Percentiles rank a stretch among this genome's conserved stretches.
Conservation (phyloP, 306 rosid genomes). For the Vachellia pachyceras region DNA sequence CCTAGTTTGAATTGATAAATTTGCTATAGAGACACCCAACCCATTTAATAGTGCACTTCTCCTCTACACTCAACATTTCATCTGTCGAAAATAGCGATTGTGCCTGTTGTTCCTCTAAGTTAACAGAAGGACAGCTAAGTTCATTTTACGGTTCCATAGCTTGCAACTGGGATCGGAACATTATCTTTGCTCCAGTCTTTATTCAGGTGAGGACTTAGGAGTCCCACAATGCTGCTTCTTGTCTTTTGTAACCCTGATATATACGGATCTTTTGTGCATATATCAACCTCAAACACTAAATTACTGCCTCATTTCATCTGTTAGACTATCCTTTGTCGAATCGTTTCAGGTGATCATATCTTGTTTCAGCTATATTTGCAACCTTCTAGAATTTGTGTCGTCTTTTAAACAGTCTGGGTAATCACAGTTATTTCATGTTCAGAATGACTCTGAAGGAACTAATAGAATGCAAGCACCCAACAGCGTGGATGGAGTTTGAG, state of each 20-base stretch:
- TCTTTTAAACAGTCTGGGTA: background rate
- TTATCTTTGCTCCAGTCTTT: background rate
- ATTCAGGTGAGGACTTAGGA: background rate
- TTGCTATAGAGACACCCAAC: background rate
- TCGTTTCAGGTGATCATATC: background rate
- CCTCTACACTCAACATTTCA: background rate
- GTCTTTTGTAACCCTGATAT: background rate
- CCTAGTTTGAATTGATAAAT: background rate
- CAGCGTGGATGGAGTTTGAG: conserved; percentile 85
- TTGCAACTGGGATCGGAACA: background rate
- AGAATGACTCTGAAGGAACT: conserved; percentile 84
- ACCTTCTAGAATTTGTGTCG: background rate
- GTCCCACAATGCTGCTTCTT: background rate
- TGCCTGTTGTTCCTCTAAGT: background rate
- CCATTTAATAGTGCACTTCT: background rate
- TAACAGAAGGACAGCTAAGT: background rate
- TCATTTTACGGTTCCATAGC: background rate
- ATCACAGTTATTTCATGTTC: conserved; percentile 38
- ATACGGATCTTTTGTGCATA: background rate
- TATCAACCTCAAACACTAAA: background rate
- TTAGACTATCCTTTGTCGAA: background rate
- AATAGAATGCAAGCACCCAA: conserved; percentile 81
- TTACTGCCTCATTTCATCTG: conserved; percentile 19
- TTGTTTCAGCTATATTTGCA: background rate
- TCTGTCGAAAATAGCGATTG: too few species aligned